Conservation (phyloP, 495 filamentous ascomycete species). For the Tricharina praecox region DNA sequence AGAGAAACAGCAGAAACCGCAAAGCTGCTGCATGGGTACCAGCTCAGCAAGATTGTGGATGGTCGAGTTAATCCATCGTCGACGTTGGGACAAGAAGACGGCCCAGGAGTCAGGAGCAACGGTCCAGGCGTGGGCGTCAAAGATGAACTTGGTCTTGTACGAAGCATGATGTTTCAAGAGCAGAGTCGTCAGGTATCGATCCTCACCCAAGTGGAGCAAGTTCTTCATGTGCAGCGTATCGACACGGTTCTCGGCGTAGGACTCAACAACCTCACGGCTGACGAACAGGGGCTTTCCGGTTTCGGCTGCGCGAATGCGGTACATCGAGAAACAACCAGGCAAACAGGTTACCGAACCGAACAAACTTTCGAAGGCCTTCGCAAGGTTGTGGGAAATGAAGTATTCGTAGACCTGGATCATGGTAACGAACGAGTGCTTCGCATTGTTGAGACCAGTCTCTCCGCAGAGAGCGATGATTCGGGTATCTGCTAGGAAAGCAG, state of each 20-base stretch:
- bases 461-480: conserved; percentile 96
- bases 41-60: conserved; percentile 88
- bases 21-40: conserved; percentile 74
- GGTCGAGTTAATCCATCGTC: conserved; percentile 98
- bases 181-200: conserved; percentile 90
- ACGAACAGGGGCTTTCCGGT: conserved; percentile 85
- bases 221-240: conserved; percentile 99
- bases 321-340: conserved; percentile 99
- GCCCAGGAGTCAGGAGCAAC: conserved; percentile 87
- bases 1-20: conserved; percentile 96
- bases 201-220: conserved; percentile 80
- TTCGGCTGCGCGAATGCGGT: conserved; percentile 82
- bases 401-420: conserved; percentile 99
- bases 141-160: conserved; percentile 93
- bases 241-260: conserved; percentile 73
- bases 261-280: conserved; percentile 64
- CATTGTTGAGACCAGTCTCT: conserved; percentile 90
- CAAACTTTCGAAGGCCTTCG: conserved; percentile 88
- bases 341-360: conserved; percentile 95
- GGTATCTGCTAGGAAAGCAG: conserved; percentile 80
- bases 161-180: conserved; percentile 93
- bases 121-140: conserved; percentile 80
- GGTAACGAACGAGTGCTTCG: conserved; percentile 89
- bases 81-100: conserved; percentile 81
- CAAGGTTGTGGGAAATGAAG: conserved; percentile 85